Conservation (phyloP, 345 rosid genomes). For the Citrus medica region DNA sequence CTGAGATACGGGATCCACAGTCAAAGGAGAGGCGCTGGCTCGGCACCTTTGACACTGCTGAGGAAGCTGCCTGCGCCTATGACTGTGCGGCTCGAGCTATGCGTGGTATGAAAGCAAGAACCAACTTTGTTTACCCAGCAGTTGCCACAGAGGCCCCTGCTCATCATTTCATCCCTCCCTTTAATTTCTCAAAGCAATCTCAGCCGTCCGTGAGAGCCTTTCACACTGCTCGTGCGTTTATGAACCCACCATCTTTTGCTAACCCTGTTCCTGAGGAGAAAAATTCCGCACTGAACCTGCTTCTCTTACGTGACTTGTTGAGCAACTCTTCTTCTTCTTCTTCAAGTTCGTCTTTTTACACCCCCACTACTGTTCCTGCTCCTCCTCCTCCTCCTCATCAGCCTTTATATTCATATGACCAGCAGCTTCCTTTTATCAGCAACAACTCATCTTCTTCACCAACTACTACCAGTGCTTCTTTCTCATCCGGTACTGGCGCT, state of each 20-base stretch:
- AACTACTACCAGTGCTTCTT: neutral
- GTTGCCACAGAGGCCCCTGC: conserved; percentile 27
- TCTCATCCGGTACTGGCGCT: neutral
- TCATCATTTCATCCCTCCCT: conserved; percentile 22
- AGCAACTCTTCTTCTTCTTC: conserved; percentile 30
- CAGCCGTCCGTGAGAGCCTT: conserved; percentile 17
- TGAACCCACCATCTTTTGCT: neutral
- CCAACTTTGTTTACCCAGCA: conserved; percentile 74
- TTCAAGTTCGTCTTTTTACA: neutral
- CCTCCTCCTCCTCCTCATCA: too few species aligned
- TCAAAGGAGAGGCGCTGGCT: conserved; percentile 94
- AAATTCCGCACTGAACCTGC: conserved; percentile 39
- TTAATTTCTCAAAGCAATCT: conserved; percentile 32
- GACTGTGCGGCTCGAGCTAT: conserved; percentile 89
- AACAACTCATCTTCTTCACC: conserved; percentile 11
- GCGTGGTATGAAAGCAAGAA: conserved; percentile 90
- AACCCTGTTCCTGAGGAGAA: conserved; percentile 17
- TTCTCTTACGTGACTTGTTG: conserved; percentile 49
- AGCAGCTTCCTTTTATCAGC: conserved; percentile 11
- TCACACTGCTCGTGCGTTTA: conserved; percentile 9
- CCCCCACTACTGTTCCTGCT: conserved; percentile 3
- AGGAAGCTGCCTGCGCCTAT: conserved; percentile 94
- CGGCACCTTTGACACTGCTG: conserved; percentile 98
- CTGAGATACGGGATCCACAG: conserved; percentile 91
- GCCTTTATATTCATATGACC: neutral